Evolutionary conservation across 306 rosid species (phyloP).

Genomic region (Arachis stenosperma): DNA sequence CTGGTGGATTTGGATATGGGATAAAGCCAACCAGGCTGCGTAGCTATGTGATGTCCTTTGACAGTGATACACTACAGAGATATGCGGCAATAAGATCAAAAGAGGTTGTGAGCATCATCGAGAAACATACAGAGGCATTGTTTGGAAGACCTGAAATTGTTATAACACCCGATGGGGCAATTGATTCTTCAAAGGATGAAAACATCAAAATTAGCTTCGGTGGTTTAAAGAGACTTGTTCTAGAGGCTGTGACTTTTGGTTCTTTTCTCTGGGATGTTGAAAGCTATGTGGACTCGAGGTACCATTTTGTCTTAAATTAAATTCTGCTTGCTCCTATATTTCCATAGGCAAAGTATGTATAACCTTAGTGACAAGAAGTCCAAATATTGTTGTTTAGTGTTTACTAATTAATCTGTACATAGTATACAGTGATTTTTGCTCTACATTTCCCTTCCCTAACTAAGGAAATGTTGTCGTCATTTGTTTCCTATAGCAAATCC

Average conservation of each 20-base stretch:
- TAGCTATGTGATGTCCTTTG: conserved; percentile 84
- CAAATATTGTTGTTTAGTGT: neutral
- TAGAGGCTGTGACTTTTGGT: conserved; percentile 94
- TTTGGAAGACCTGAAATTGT: conserved; percentile 90
- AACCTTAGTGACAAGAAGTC: too few species aligned
- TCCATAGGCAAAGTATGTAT: neutral
- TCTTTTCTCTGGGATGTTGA: conserved; percentile 96
- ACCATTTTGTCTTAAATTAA: conserved; percentile 80
- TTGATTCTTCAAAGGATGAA: conserved; percentile 81
- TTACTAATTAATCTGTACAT: conserved; percentile 45
- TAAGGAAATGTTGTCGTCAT: conserved; percentile 1
- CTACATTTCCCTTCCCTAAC: conserved; percentile 15
- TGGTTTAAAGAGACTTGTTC: conserved; percentile 77
- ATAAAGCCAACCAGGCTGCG: conserved; percentile 73
- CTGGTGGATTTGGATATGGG: conserved; percentile 57
- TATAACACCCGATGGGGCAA: conserved; percentile 63
- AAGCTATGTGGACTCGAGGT: conserved; percentile 88
- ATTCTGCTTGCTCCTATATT: conserved; percentile 16
- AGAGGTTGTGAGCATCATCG: conserved; percentile 87
- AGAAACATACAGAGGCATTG: conserved; percentile 92
- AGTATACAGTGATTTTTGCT: conserved; percentile 29
- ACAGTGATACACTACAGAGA: conserved; percentile 83
- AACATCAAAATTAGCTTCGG: conserved; percentile 77
- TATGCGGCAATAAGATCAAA: conserved; percentile 85
- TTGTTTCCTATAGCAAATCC: neutral